phyloP scores from a whole-genome alignment of 139 green algal genomes.

The Pycnococcus provasolii region DNA sequence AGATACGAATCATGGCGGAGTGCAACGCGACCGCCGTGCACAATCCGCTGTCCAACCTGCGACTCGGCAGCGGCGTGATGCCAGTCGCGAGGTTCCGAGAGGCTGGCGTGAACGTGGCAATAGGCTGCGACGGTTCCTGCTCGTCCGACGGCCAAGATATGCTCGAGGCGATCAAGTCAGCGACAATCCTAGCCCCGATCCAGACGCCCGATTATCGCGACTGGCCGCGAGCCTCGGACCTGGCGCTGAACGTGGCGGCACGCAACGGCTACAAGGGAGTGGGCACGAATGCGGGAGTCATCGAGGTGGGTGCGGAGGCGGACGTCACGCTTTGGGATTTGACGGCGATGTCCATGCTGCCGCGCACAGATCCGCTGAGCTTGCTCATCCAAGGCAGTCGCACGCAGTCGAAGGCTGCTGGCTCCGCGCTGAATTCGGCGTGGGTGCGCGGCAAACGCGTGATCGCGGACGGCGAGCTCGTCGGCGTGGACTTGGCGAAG shows the following conservation, averaged over 20 bases:
- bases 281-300: slow-evolving; percentile 1
- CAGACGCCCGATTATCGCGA: slow-evolving; percentile 28
- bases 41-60: slow-evolving; percentile 28
- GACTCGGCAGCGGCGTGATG: slow-evolving; percentile 24
- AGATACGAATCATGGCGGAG: slow-evolving; percentile 27
- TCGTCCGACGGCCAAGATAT: slow-evolving; percentile 29
- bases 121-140: slow-evolving; percentile 26
- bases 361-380: slow-evolving; percentile 5
- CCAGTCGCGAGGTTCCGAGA: slow-evolving; percentile 19
- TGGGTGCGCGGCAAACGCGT: slow-evolving; percentile 12
- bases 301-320: slow-evolving; percentile 14
- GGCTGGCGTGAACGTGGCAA: slow-evolving; percentile 22
- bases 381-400: slow-evolving; percentile 7
- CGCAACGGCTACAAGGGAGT: slow-evolving; percentile 18
- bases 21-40: slow-evolving; percentile 21
- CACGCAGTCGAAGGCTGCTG: not conserved
- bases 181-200: slow-evolving; percentile 18
- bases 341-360: slow-evolving; percentile 1
- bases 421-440: not conserved
- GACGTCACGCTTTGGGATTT: slow-evolving; percentile 13
- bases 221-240: slow-evolving; percentile 16
- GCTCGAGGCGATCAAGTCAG: slow-evolving; percentile 26
- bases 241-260: slow-evolving; percentile 18
- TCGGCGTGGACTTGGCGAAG: not conserved
- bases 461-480: not conserved